phyloP scores from a whole-genome alignment of 2,329 filamentous ascomycete species.

The Ophiostoma sp. region DNA sequence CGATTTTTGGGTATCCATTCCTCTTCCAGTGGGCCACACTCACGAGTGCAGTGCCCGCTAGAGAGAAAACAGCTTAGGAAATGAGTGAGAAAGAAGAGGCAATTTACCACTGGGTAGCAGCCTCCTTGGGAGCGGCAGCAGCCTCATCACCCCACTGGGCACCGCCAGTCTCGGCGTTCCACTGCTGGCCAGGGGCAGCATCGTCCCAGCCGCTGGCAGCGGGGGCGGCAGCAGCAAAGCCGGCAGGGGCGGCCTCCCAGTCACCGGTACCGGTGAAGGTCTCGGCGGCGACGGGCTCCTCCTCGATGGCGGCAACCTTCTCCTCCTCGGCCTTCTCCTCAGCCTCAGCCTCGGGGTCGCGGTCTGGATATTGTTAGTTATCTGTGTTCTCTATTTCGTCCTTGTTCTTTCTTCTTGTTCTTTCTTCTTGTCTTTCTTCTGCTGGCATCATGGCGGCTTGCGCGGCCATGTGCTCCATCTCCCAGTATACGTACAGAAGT shows the following conservation, averaged over 20 bases:
- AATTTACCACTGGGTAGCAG: constrained; percentile 46
- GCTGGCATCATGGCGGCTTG: too few species aligned
- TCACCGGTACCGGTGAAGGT: constrained; percentile 64
- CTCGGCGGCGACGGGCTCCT: constrained; percentile 74
- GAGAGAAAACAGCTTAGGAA: background rate
- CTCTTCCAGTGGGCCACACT: too few species aligned
- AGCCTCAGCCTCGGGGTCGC: constrained; percentile 98
- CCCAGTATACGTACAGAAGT: constrained; percentile 69
- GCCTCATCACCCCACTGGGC: constrained; percentile 49
- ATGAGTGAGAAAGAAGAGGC: background rate
- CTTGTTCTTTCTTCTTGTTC: background rate
- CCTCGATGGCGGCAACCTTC: constrained; percentile 80
- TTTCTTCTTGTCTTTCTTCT: background rate
- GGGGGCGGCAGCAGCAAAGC: constrained; percentile 57
- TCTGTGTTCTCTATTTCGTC: background rate
- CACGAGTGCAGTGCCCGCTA: too few species aligned
- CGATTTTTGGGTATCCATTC: constrained; percentile 11
- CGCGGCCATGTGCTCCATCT: too few species aligned
- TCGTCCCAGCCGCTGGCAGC: constrained; percentile 47
- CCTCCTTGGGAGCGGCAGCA: constrained; percentile 40
- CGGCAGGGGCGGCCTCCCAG: constrained; percentile 77
- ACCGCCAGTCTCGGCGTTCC: constrained; percentile 57
- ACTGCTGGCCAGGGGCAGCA: constrained; percentile 63
- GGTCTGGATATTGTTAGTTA: constrained; percentile 51
- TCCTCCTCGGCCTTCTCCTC: constrained; percentile 95